Evolutionary conservation across 2,329 filamentous ascomycete genomes (phyloP), one percentile per base, ranked within the genome.

Genomic region (Fusarium mexicanum): DNA sequence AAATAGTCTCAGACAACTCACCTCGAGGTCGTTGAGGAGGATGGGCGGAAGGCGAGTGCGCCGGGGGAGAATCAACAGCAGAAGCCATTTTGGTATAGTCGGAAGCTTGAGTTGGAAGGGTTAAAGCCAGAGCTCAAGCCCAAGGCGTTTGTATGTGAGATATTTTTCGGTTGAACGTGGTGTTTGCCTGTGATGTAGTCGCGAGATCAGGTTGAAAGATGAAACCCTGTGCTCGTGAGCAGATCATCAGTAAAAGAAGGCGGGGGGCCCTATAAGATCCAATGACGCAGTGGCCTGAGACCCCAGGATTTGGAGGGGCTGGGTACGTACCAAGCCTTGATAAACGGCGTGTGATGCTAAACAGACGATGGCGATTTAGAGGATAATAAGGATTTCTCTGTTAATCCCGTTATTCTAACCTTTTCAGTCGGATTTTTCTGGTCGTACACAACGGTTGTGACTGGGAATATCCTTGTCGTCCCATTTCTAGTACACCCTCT

Each of bases 21-120:
- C 86, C 86, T 75, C 83, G 86, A 64, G 87, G 87, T 53, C 86
- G 83, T 74, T 85, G 84, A 60, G 76, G 79, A 71, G 84, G 81
- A 41, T 80, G 81, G 35, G 80, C 80, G 29, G 84, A 83, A 73
- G 86, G 85, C 61, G 83, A 82, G 71, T 87, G 85, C 57, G 82
- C 72, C 35, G 83, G 79, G 14, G 84, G 80, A 43, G 77, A 79
- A 44, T 84, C 80, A 47, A 85, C 79, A 66, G 78, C 75, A 47
- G 85, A 81, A 66, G 85, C 82, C 85, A 87, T 87, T 63, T 75
- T 82, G 79, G 72, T 68, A 68, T 71, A 44, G 63, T 51, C 38
- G 59, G 51, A 62, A 69, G 50, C 58, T 67, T 64, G 61, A 62
- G 54, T 68, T 41, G 70, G 53, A 69, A 72, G 68, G 57, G 67